A percentile compares a stretch with the other conserved stretches of the same genome.
These are phyloP conservation scores for Stereocaulon alpinum DNA, from an alignment of 495 filamentous ascomycete genomes.

Conservation along the genomic window DNA sequence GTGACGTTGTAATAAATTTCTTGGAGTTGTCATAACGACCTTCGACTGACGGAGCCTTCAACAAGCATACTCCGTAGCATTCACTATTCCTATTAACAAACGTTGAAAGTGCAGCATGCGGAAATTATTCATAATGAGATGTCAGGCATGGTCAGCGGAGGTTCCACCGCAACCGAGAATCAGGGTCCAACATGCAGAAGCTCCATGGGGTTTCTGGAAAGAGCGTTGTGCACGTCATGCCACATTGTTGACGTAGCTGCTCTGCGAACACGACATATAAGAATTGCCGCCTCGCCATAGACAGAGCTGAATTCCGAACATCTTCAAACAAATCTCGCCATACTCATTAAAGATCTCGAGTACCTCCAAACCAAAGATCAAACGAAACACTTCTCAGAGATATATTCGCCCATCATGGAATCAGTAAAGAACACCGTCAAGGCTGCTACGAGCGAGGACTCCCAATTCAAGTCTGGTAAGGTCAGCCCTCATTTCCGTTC, in stretches of 20 bases:
- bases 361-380: background rate
- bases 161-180: background rate
- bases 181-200: background rate
- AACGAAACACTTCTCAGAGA: background rate
- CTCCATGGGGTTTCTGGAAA: background rate
- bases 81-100: no score
- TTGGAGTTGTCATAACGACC: no score
- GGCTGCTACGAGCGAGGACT: constrained; percentile 28
- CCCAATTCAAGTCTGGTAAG: constrained; percentile 46
- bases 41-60: no score
- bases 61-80: no score
- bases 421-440: constrained; percentile 22
- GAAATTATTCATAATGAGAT: background rate
- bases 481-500: background rate
- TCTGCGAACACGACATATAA: background rate
- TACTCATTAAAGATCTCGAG: background rate
- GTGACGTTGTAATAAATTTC: no score
- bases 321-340: background rate
- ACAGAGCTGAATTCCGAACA: background rate
- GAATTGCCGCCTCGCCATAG: background rate
- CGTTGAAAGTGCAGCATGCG: background rate
- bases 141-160: background rate
- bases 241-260: constrained; percentile 12
- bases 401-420: constrained; percentile 19
- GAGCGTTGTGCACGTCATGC: background rate